Evolutionary conservation across 1,284 basidiomycete species (phyloP).

Genomic region (Cystobasidium pallidum): DNA sequence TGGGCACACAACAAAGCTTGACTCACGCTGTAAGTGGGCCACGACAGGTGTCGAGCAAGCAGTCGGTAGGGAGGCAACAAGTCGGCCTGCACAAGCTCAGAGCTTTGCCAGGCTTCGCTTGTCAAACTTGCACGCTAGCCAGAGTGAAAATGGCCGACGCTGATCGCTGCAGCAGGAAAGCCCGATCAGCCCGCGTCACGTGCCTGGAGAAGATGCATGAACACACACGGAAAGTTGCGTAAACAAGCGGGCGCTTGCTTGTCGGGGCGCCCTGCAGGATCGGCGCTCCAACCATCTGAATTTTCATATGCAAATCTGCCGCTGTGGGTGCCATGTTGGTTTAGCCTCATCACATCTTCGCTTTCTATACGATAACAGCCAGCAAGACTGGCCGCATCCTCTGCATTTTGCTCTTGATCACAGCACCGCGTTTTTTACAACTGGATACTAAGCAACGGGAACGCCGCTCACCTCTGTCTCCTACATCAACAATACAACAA

Average conservation of each 20-base stretch:
- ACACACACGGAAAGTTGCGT: constrained; percentile 2
- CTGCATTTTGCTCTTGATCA: too few species aligned
- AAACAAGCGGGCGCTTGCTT: constrained; percentile 14
- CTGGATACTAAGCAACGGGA: too few species aligned
- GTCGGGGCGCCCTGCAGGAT: constrained; percentile 4
- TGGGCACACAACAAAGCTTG: background rate
- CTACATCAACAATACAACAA: too few species aligned
- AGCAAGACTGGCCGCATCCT: too few species aligned
- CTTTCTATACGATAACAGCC: too few species aligned
- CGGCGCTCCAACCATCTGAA: too few species aligned
- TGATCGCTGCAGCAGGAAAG: background rate
- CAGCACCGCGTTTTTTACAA: too few species aligned
- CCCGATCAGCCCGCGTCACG: background rate
- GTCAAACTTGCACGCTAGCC: background rate
- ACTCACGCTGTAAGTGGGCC: background rate
- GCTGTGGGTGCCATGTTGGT: too few species aligned
- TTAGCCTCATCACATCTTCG: too few species aligned
- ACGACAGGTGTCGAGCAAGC: background rate
- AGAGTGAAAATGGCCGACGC: background rate
- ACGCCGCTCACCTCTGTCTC: too few species aligned
- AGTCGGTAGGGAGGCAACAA: background rate
- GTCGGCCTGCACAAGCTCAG: background rate
- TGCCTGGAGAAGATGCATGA: constrained; percentile 6
- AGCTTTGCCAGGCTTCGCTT: background rate
- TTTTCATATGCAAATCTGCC: too few species aligned